Percentiles rank a stretch among this genome's conserved stretches.
Conservation (phyloP, 306 rosid genomes). For the Rubus parviflorus region DNA sequence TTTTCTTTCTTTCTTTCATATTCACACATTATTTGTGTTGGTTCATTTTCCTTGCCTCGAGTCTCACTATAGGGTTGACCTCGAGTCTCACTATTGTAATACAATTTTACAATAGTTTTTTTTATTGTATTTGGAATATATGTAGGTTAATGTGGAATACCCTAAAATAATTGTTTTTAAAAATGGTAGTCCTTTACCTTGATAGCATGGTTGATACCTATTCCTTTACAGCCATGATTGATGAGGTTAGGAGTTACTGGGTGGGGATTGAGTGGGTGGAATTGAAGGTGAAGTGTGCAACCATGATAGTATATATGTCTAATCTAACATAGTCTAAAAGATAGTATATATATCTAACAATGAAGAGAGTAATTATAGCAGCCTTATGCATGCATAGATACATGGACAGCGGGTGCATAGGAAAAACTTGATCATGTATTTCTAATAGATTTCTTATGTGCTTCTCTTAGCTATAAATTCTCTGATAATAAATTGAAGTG, state of each 20-base stretch:
- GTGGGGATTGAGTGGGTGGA: slow-evolving; percentile 2
- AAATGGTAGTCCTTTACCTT: not conserved
- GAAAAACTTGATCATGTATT: too few species aligned
- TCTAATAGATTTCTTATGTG: not conserved
- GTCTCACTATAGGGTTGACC: too few species aligned
- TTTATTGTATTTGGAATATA: not conserved
- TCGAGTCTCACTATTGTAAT: too few species aligned
- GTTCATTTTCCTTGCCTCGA: not conserved
- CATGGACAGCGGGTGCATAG: not conserved
- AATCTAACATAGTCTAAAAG: not conserved
- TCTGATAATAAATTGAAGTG: not conserved
- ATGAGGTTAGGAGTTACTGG: slow-evolving; percentile 19
- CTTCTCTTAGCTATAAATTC: not conserved
- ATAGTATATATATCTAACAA: not conserved
- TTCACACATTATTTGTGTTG: not conserved
- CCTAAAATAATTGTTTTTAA: not conserved
- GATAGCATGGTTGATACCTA: slow-evolving; percentile 21
- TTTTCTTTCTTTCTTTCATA: too few species aligned
- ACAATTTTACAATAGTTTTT: too few species aligned
- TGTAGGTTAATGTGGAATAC: not conserved
- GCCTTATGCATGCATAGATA: too few species aligned
- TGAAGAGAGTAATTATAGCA: too few species aligned
- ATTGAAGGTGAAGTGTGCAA: not conserved
- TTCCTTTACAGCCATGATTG: slow-evolving; percentile 24
- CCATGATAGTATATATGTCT: not conserved